Conservation (phyloP, 2,329 filamentous ascomycete species). For the Sphaerulina populicola region DNA sequence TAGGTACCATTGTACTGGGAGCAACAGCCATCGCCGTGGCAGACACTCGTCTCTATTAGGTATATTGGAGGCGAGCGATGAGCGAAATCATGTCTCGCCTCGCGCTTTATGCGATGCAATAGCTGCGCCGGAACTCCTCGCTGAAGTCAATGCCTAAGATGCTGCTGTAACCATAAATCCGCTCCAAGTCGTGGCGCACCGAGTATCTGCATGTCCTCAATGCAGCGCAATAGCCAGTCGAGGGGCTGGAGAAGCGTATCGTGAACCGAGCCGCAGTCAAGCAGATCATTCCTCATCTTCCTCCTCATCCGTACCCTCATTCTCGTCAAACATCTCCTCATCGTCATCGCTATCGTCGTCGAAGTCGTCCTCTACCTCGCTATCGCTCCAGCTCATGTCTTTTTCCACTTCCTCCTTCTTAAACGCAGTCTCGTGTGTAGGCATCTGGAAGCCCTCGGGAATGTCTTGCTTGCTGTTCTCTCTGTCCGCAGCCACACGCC, state of each 20-base stretch:
- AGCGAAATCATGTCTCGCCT: not conserved
- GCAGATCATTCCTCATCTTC: constrained; percentile 12
- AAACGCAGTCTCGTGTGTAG: constrained; percentile 58
- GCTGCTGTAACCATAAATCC: constrained; percentile 2
- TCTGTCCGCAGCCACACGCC: constrained; percentile 60
- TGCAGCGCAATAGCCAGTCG: not conserved
- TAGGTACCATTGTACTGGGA: not conserved
- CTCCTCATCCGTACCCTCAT: constrained; percentile 41
- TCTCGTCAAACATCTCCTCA: constrained; percentile 48
- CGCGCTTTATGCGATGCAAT: constrained; percentile 3
- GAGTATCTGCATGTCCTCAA: not conserved
- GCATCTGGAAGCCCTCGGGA: constrained; percentile 72
- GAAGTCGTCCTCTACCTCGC: constrained; percentile 59
- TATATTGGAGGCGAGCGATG: not conserved
- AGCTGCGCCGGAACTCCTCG: constrained; percentile 14
- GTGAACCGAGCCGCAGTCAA: not conserved
- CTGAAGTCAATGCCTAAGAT: constrained; percentile 9
- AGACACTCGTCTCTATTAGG: not conserved
- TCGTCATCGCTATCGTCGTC: constrained; percentile 58
- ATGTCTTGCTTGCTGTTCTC: constrained; percentile 70
- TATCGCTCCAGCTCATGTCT: constrained; percentile 63
- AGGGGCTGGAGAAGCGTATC: not conserved
- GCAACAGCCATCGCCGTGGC: not conserved
- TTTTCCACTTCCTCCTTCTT: constrained; percentile 50
- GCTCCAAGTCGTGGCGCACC: not conserved